Percentiles rank a stretch among this genome's conserved stretches.
Evolutionary conservation across 2,329 filamentous ascomycete species (phyloP).

Genomic region (Podosphaera xanthii): DNA sequence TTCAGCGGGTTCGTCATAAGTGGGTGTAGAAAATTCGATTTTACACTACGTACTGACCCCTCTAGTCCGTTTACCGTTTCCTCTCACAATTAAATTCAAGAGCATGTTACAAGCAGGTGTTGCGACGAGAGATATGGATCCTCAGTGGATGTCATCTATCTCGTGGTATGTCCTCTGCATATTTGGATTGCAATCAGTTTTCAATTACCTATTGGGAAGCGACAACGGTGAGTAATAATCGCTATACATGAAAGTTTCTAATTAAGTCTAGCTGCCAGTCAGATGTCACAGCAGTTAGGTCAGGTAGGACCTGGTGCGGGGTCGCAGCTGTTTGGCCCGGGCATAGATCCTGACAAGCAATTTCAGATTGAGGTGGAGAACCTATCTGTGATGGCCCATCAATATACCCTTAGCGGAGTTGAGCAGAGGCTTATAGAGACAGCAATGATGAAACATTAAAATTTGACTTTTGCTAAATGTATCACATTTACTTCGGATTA

Average conservation of each 20-base stretch:
- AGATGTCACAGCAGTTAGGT: slow-evolving; percentile 69
- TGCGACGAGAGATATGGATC: slow-evolving; percentile 85
- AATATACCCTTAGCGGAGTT: slow-evolving; percentile 71
- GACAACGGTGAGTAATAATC: slow-evolving; percentile 53
- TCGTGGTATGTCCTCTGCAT: slow-evolving; percentile 98
- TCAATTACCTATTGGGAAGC: slow-evolving; percentile 86
- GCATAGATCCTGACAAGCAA: slow-evolving; percentile 86
- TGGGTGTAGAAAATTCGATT: slow-evolving; percentile 22
- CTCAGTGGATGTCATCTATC: slow-evolving; percentile 93
- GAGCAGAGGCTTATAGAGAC: slow-evolving; percentile 55
- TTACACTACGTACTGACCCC: slow-evolving; percentile 4
- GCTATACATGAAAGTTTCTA: neutral
- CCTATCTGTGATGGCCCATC: slow-evolving; percentile 80
- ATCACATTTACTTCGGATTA: no score
- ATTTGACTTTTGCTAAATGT: no score
- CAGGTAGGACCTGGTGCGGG: slow-evolving; percentile 44
- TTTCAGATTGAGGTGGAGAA: slow-evolving; percentile 89
- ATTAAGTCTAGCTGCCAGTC: slow-evolving; percentile 41
- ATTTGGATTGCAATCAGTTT: slow-evolving; percentile 88
- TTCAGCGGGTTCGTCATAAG: slow-evolving; percentile 96
- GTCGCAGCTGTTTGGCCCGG: slow-evolving; percentile 63
- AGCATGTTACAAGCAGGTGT: slow-evolving; percentile 97
- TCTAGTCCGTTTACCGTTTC: slow-evolving; percentile 84
- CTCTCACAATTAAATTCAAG: slow-evolving; percentile 96
- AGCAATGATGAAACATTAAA: neutral